Conservation (phyloP, 106 monocot species). For the Chionographis japonica region DNA sequence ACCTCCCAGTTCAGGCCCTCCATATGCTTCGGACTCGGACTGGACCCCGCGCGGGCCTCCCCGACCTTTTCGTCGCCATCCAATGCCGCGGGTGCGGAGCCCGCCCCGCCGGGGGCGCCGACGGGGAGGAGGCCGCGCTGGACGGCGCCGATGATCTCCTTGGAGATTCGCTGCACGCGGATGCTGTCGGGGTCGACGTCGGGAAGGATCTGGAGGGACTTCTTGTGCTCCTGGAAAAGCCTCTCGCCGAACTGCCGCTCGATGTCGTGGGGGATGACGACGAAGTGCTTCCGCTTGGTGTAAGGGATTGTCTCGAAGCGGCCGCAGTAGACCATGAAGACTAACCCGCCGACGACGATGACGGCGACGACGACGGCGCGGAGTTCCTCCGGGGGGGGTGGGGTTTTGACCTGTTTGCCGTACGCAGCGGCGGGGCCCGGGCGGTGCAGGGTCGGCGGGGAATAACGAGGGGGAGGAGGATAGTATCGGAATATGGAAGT, state of each 20-base stretch:
- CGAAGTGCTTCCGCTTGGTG: constrained; percentile 72
- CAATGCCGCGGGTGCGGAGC: neutral
- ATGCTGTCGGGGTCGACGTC: constrained; percentile 89
- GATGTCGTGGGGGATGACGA: constrained; percentile 56
- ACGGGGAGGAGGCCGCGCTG: constrained; percentile 46
- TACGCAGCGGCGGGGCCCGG: too few species aligned
- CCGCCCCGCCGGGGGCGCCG: neutral
- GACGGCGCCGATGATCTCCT: constrained; percentile 61
- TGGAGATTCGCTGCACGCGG: constrained; percentile 65
- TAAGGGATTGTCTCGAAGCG: constrained; percentile 75
- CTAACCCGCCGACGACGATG: too few species aligned
- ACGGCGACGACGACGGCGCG: too few species aligned
- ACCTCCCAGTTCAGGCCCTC: constrained; percentile 95
- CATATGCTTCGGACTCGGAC: constrained; percentile 47
- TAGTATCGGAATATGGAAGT: too few species aligned
- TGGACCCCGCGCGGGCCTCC: constrained; percentile 12
- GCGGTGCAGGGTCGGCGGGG: too few species aligned
- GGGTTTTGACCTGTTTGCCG: too few species aligned
- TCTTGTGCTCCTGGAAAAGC: constrained; percentile 72
- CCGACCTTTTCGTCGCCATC: constrained; percentile 10
- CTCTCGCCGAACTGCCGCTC: constrained; percentile 86
- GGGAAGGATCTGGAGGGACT: constrained; percentile 56
- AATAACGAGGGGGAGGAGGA: too few species aligned
- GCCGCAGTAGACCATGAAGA: constrained; percentile 41
- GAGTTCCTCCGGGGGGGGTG: too few species aligned